These are phyloP conservation scores for Pichia sp. DNA, from an alignment of 1,139 yeast species.

Conservation along the genomic window DNA sequence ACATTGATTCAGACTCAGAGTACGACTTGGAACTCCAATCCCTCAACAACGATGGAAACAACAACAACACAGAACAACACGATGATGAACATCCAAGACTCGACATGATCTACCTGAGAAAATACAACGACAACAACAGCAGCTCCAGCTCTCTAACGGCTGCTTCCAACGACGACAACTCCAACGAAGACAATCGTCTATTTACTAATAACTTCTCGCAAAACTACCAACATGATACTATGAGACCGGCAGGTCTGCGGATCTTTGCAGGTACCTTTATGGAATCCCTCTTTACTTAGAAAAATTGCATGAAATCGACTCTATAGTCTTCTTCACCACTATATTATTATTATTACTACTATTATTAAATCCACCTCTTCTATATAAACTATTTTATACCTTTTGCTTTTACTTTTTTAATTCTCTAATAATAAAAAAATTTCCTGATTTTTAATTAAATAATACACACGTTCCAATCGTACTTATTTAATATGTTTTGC, in stretches of 20 bases:
- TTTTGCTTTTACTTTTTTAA: too few species aligned
- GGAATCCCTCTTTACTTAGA: not conserved
- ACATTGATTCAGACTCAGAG: not conserved
- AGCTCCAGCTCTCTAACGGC: not conserved
- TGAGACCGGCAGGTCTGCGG: not conserved
- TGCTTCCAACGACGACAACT: not conserved
- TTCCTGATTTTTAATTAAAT: too few species aligned
- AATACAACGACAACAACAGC: not conserved
- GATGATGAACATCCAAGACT: too few species aligned
- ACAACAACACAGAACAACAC: too few species aligned
- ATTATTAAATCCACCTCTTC: too few species aligned
- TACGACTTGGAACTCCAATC: slow-evolving; percentile 7
- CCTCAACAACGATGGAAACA: not conserved
- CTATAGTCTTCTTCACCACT: too few species aligned
- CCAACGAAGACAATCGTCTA: too few species aligned
- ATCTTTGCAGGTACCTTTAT: not conserved
- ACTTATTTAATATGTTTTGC: slow-evolving; percentile 24
- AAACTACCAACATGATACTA: not conserved
- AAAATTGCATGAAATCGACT: not conserved
- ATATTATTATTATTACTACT: too few species aligned
- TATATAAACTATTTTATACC: not conserved
- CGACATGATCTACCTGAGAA: too few species aligned
- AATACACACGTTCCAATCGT: slow-evolving; percentile 28
- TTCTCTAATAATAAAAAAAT: too few species aligned
- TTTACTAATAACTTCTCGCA: too few species aligned